A percentile compares a stretch with the other conserved stretches of the same genome.
phyloP scores from a whole-genome alignment of 2,329 filamentous ascomycete species.

The Penicillium sp. region DNA sequence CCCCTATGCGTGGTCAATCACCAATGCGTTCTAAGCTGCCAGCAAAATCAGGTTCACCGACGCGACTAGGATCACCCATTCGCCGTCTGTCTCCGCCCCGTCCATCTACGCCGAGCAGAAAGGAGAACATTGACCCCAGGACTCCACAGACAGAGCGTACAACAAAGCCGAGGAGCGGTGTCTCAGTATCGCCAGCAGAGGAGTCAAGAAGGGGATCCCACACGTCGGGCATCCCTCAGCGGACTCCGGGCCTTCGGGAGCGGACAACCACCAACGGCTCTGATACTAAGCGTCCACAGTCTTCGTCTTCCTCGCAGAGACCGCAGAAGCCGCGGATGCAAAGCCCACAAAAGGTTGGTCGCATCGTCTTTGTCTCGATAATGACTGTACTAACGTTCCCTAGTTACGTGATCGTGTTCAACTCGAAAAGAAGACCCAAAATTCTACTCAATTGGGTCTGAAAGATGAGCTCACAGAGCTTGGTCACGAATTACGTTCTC shows the following conservation, averaged over 20 bases:
- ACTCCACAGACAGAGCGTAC: constrained; percentile 27
- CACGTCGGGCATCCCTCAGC: constrained; percentile 45
- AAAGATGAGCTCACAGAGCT: constrained; percentile 71
- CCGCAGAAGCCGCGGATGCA: constrained; percentile 62
- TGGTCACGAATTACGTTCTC: constrained; percentile 62
- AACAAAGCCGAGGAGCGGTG: constrained; percentile 27
- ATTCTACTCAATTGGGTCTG: constrained; percentile 59
- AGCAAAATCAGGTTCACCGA: constrained; percentile 25
- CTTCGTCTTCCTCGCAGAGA: constrained; percentile 60
- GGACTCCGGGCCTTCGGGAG: constrained; percentile 28
- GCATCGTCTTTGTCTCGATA: not conserved
- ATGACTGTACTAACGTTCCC: constrained; percentile 3
- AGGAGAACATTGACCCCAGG: constrained; percentile 36
- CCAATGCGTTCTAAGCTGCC: constrained; percentile 27
- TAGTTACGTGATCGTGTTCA: constrained; percentile 69
- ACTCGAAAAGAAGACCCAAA: constrained; percentile 66
- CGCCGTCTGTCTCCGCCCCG: constrained; percentile 26
- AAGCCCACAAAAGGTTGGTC: constrained; percentile 49
- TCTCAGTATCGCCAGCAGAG: constrained; percentile 28
- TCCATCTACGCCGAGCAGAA: constrained; percentile 30
- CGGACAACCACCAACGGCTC: constrained; percentile 25
- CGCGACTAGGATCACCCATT: constrained; percentile 26
- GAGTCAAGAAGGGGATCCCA: constrained; percentile 40
- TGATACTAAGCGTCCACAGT: constrained; percentile 26
- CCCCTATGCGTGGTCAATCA: constrained; percentile 19